Base-by-base conservation (phyloP, 371 early-diverging fungal species). In the Phascolomyces articulosus region DNA sequence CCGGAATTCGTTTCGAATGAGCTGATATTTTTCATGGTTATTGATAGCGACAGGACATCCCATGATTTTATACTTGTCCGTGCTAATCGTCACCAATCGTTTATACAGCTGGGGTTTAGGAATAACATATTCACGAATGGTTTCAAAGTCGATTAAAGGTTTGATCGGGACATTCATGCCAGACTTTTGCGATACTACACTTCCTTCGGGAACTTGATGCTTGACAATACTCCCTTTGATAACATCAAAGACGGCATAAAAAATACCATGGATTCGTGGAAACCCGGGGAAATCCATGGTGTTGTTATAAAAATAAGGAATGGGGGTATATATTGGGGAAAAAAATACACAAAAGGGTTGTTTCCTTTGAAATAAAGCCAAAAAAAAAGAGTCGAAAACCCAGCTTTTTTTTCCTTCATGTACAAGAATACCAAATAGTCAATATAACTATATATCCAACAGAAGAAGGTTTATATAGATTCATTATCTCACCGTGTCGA, bases 71-170 rank as follows among this genome's bases (percentile, higher is more conserved):
- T 92, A 90, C 0, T 83, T 80, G 41, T 84, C 81, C 10, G 90
- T 90, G 21, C 85, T 86, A 20, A 93, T 82, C n/a, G 90, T 89
- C 31, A 95, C 90, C 7, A 94, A 84, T 4, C 90, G 85, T 63
- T 90, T 89, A 66, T 90, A 92, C 9, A 96, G 83, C 31, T 85
- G 85, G 9, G 89, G 85, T 67, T 95, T 94, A 1, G 96, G 95
- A 57, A 96, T 95, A 58, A 95, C 85, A 63, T 90, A 94, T 62
- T 94, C 94, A n/a, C 89, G 87, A 54, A 94, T 90, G n/a, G 90
- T 81, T 63, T 93, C 93, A 69, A 96, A 94, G 73, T 93, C 90
- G 34, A 95, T 84, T 15, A 87, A 74, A 2, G 85, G 82, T 44
- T 83, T 80, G 16, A 44, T 51, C 51, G 51, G 51, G 51, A 51